A percentile compares a stretch with the other conserved stretches of the same genome.
phyloP scores from a whole-genome alignment of 169 alveolate species.

The Eimeria necatrix region DNA sequence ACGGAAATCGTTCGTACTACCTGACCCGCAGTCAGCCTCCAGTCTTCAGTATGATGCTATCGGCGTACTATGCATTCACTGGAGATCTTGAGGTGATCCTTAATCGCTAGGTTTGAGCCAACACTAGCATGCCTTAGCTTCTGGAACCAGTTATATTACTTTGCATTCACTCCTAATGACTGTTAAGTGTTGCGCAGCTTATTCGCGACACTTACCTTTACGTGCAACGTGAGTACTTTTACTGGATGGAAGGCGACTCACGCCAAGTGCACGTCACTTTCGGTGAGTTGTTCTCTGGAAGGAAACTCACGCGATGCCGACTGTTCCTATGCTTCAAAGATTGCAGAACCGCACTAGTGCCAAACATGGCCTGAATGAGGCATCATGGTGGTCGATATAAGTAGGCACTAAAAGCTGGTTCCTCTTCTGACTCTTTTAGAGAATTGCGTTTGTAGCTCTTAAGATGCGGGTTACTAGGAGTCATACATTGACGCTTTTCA shows the following conservation, averaged over 20 bases:
- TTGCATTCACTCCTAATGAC: neutral
- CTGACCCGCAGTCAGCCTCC: slow-evolving; percentile 83
- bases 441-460: too few relatives aligned
- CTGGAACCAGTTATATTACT: too few relatives aligned
- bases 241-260: slow-evolving; percentile 29
- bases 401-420: too few relatives aligned
- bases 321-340: too few relatives aligned
- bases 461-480: too few relatives aligned
- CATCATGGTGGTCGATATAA: too few relatives aligned
- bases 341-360: too few relatives aligned
- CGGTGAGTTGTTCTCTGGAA: neutral
- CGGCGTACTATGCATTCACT: slow-evolving; percentile 69
- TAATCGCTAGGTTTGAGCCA: too few relatives aligned
- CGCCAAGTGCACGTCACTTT: neutral
- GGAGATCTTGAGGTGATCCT: slow-evolving; percentile 62
- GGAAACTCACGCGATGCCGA: too few relatives aligned
- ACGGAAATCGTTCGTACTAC: slow-evolving; percentile 83
- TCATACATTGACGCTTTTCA: neutral
- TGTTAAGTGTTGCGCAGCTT: slow-evolving; percentile 5
- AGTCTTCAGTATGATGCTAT: slow-evolving; percentile 77
- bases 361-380: too few relatives aligned
- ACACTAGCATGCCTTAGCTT: too few relatives aligned
- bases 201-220: slow-evolving; percentile 45
- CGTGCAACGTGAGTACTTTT: neutral
- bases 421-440: too few relatives aligned